phyloP scores from a whole-genome alignment of 768 basidiomycete species.

The Coprinellus micaceus region DNA sequence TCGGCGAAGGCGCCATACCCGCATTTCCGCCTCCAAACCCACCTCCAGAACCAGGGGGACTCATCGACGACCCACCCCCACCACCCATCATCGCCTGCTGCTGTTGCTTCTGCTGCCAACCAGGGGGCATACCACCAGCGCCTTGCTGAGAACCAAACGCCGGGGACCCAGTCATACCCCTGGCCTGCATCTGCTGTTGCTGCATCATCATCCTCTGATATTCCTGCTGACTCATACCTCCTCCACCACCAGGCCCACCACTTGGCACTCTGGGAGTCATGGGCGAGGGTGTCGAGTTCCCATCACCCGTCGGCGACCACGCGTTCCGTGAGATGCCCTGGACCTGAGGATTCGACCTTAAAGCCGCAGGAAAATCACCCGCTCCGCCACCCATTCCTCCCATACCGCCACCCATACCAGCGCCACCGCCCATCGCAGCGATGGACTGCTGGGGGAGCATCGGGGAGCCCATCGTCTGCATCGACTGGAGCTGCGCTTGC shows the following conservation, averaged over 20 bases:
- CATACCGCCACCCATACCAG: background rate
- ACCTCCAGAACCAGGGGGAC: constrained; percentile 37
- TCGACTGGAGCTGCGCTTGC: constrained; percentile 34
- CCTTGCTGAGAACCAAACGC: constrained; percentile 35
- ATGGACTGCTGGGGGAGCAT: too few species aligned
- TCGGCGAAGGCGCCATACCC: constrained; percentile 28
- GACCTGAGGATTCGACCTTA: constrained; percentile 53
- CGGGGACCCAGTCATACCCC: constrained; percentile 34
- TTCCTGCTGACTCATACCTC: constrained; percentile 37
- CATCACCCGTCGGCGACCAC: constrained; percentile 69
- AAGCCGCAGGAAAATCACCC: constrained; percentile 37
- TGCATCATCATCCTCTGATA: constrained; percentile 55
- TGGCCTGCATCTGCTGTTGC: constrained; percentile 37
- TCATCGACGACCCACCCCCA: constrained; percentile 35
- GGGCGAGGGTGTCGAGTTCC: constrained; percentile 35
- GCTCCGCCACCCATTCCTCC: constrained; percentile 8
- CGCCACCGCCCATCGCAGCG: too few species aligned
- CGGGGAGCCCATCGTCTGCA: constrained; percentile 35
- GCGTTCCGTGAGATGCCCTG: constrained; percentile 75
- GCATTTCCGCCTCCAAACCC: constrained; percentile 25
- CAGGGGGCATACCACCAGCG: too few species aligned
- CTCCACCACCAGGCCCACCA: background rate
- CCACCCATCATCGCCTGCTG: constrained; percentile 22
- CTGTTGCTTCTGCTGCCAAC: constrained; percentile 28
- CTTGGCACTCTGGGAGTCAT: constrained; percentile 41